Conservation (phyloP, 805 yeast species). For the Wickerhamiella alocasiicola region DNA sequence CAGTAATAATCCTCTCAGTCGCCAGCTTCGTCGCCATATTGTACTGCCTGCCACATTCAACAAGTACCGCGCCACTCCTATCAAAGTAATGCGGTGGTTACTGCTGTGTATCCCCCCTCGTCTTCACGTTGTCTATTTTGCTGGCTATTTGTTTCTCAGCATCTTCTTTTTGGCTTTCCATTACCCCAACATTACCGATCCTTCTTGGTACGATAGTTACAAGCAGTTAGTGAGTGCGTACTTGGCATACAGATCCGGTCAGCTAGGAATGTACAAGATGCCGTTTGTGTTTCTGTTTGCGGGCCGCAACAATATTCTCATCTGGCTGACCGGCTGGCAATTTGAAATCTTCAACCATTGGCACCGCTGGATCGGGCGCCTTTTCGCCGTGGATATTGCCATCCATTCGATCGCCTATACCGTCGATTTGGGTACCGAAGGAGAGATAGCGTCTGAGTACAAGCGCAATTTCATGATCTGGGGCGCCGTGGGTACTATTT, state of each 20-base stretch:
- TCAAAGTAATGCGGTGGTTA: slow-evolving; percentile 1
- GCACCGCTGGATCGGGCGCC: slow-evolving; percentile 52
- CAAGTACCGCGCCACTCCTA: slow-evolving; percentile 6
- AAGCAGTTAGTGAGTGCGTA: not conserved
- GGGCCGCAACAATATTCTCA: too few species aligned
- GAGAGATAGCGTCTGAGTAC: slow-evolving; percentile 19
- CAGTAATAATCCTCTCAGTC: slow-evolving; percentile 2
- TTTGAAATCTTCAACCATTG: too few species aligned
- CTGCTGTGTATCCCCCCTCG: slow-evolving; percentile 7
- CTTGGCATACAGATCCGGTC: slow-evolving; percentile 29
- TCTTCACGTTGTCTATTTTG: not conserved
- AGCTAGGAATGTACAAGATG: slow-evolving; percentile 22
- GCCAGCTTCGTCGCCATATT: slow-evolving; percentile 4
- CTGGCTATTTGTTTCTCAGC: slow-evolving; percentile 1
- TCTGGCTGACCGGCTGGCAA: too few species aligned
- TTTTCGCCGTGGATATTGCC: slow-evolving; percentile 34
- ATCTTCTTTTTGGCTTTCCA: not conserved
- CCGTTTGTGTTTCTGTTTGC: slow-evolving; percentile 53
- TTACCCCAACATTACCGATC: not conserved
- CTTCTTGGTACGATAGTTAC: not conserved
- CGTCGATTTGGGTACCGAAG: slow-evolving; percentile 16
- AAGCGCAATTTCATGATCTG: slow-evolving; percentile 17
- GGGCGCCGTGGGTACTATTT: slow-evolving; percentile 22
- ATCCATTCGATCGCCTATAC: slow-evolving; percentile 48
- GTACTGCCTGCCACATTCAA: slow-evolving; percentile 8